phyloP scores from a whole-genome alignment of 441 rosid genomes.

The Populus trichocarpa region DNA sequence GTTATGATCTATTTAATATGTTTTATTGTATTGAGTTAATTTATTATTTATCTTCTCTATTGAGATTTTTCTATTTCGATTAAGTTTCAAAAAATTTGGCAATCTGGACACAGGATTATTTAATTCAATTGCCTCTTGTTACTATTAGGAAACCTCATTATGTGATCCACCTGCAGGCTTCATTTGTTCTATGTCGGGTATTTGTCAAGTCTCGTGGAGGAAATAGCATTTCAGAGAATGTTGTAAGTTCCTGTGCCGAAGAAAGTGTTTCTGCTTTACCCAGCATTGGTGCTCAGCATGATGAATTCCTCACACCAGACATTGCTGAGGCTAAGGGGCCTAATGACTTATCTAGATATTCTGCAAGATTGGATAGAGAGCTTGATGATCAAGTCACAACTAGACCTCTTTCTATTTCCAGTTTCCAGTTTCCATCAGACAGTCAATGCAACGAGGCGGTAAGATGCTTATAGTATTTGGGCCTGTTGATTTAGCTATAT shows the following conservation, averaged over 20 bases:
- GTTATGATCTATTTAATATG: background rate
- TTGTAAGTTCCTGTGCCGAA: conserved; percentile 36
- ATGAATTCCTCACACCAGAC: conserved; percentile 31
- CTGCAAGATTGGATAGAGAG: conserved; percentile 10
- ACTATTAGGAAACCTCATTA: background rate
- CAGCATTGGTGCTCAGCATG: conserved; percentile 37
- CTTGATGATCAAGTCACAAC: conserved; percentile 17
- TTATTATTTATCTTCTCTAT: background rate
- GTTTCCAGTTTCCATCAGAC: conserved; percentile 24
- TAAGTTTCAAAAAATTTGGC: background rate
- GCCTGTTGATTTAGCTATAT: background rate
- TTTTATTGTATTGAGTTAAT: background rate
- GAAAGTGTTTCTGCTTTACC: conserved; percentile 38
- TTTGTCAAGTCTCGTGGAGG: conserved; percentile 34
- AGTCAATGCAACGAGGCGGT: conserved; percentile 32
- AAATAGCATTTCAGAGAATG: conserved; percentile 31
- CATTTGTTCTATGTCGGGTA: conserved; percentile 52
- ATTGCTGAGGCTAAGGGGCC: conserved; percentile 19
- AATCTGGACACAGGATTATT: background rate
- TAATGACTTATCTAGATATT: conserved; percentile 18
- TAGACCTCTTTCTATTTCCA: conserved; percentile 22
- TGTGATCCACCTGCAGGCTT: conserved; percentile 33
- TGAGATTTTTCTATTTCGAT: background rate
- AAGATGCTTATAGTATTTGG: conserved; percentile 3
- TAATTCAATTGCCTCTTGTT: background rate